Base-by-base conservation (phyloP, 148 eudicot species). In the Spergularia bocconei region DNA sequence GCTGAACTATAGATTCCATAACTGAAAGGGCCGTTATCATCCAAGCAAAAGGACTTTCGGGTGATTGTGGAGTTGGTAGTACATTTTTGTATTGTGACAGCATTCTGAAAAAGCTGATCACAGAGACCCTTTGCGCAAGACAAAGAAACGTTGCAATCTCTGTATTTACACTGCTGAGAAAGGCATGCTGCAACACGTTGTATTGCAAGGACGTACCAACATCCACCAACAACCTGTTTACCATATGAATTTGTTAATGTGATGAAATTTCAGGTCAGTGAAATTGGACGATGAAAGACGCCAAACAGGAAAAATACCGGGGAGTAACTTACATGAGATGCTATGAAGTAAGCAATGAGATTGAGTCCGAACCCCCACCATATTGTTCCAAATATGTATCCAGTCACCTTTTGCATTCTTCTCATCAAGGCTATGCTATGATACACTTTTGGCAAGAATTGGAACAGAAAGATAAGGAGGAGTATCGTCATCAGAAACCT, bases 341-440 rank as follows among this genome's bases (percentile, higher is more conserved):
- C 98, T 17, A 95, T 88, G 76, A 92, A 90, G 80, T 92, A 95
- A 13, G 98, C 97, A 12, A 94, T 85, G 78, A 94, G 91, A 82
- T 94, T 94, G 41, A 94, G 92, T 75, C 86, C 93, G 38, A 95
- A 92, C 17, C 97, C 97, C 98, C 97, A 95, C 97, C 97, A 95
- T 52, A 92, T 90, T 76, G 93, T 92, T 74, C 98, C 97, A 68
- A 95, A 95, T 6, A 95, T 77, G 67, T 95, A 95, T 9, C 98
- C 98, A 0, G 97, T 92, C 69, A 92, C 97, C 78, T 92, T 92
- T 73, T 85, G 92, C 98, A 95, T 95, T 74, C 89, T 83, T 74
- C 91, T 83, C 98, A 95, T 95, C 19, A 95, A 21, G 47, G 72
- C 75, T 39, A 92, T 77, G 84, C 90, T 77, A 78, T 92, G 97